Evolutionary conservation across 1,284 basidiomycete genomes (phyloP).

Genomic region (Laetiporus sulphureus): DNA sequence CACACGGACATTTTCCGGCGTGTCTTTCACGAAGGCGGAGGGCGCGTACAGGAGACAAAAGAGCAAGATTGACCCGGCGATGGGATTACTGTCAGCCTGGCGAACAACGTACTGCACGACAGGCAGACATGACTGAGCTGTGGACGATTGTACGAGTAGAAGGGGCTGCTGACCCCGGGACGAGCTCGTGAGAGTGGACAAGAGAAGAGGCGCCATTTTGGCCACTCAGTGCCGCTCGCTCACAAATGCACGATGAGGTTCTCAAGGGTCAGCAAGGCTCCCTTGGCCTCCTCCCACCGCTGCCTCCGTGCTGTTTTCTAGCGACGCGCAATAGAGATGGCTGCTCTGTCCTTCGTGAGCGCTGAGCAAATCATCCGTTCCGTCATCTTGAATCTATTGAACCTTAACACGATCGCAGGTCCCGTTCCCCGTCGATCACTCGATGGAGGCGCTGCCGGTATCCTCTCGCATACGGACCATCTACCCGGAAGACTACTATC

Average conservation of each 20-base stretch:
- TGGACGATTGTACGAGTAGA: slow-evolving; percentile 58
- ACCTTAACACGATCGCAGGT: slow-evolving; percentile 9
- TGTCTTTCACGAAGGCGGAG: slow-evolving; percentile 27
- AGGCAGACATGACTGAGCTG: slow-evolving; percentile 55
- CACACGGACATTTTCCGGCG: slow-evolving; percentile 29
- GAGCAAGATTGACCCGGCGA: slow-evolving; percentile 34
- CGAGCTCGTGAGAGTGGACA: slow-evolving; percentile 31
- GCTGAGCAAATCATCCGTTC: background rate
- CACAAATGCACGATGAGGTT: background rate
- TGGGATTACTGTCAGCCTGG: slow-evolving; percentile 17
- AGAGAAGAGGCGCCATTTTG: slow-evolving; percentile 32
- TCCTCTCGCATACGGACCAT: slow-evolving; percentile 18
- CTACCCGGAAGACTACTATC: slow-evolving; percentile 23
- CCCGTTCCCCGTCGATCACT: slow-evolving; percentile 17
- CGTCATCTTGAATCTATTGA: too few relatives aligned
- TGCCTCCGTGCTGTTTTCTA: background rate
- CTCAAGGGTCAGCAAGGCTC: too few relatives aligned
- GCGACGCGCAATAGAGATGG: slow-evolving; percentile 1
- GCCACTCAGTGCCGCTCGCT: too few relatives aligned
- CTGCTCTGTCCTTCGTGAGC: background rate
- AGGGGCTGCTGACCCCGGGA: slow-evolving; percentile 39
- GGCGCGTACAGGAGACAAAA: slow-evolving; percentile 59
- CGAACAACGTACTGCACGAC: slow-evolving; percentile 40
- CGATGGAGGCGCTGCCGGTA: slow-evolving; percentile 21
- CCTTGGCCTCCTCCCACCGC: slow-evolving; percentile 5